Evolutionary conservation across 768 basidiomycete species (phyloP), one percentile per base, ranked within the genome.

Genomic region (Rhodocollybia butyracea): DNA sequence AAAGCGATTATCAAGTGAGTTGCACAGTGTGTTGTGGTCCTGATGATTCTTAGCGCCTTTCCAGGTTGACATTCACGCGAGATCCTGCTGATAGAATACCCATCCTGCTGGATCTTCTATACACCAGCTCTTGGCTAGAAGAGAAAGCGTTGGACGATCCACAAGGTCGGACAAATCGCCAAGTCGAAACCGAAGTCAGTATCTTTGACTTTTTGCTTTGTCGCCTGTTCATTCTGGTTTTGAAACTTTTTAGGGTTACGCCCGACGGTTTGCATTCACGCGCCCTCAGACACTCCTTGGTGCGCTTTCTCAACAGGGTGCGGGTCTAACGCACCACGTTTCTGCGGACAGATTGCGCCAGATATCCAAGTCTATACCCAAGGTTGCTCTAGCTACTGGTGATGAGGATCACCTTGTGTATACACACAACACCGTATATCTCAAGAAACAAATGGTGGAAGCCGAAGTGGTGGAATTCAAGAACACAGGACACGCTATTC

Each of bases 231-330:
- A 36, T 32, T 17, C n/a, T 5, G 17, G 4, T 10, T 21, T 11
- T 8, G 17, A 36, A 36, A 11, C 21, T 34, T 27, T 45, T 36
- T 17, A 50, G 48, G 27, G 48, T 8, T 50, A 50, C 19, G 48
- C 36, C 12, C 48, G 48, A 6, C 48, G 85, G 19, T 69, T 82
- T 17, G 60, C 67, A 4, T 69, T 79, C 6, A 84, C 86, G 1
- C 78, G 76, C 31, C 81, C 80, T 2, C 91, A 91, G 60, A 73
- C 70, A 2, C 65, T 85, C 50, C 57, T 80, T 17, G 91, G 91
- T 0, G 70, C 80, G 26, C 55, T 93, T 15, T 89, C 86, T 11
- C 92, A 94, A 66, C 84, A 88, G 81, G 74, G 72, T 13, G 88
- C 91, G 1, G 84, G 63, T 0, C 59, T 88, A 1, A 86, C 84